Evolutionary conservation across 2,329 filamentous ascomycete genomes (phyloP), one percentile per base, ranked within the genome.

Genomic region (Aspergillus pseudonomiae): DNA sequence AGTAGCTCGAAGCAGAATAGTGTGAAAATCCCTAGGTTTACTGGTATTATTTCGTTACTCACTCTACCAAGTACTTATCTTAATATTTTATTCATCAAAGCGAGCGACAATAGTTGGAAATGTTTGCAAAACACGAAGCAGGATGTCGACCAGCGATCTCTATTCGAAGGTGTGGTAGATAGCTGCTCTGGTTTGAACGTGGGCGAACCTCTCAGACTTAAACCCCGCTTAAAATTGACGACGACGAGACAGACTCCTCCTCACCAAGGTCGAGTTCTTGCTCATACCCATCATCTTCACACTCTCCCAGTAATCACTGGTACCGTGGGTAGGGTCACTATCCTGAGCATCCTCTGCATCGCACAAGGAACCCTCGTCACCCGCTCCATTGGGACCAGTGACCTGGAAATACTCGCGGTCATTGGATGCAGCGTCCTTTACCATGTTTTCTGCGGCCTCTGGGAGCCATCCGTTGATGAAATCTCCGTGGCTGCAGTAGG

Each of bases 251-350:
- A 53, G 6, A 26, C 10, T 12, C 6, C 30, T 39, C 30, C 32
- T 39, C 19, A 19, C n/a, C n/a, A 54, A 7, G 32, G 52, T 36
- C 52, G 52, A 54, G 30, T 36, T 54, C 32, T n/a, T 32, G 19
- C 14, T 52, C 48, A 28, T 59, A 16, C 48, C 60, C 65, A 67
- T 68, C 65, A 68, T 65, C 55, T 58, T 50, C 39, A 68, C 34
- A 50, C 67, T 68, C 53, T 65, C 56, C 26, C 41, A 54, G 54
- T 68, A 68, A 39, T 68, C 62, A 19, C 63, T 66, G 9, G 67
- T 67, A 3, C 67, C 67, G 32, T 67, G 55, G 10, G 46, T 57
- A 2, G 65, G 67, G 30, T 68, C 67, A 14, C 54, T 60, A 34
- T 68, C 67, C 2, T 39, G 30, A 6, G 57, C 57, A 39, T 52